Base-by-base conservation (phyloP, 129 eudicot genomes). In the Flaveria sonorensis region DNA sequence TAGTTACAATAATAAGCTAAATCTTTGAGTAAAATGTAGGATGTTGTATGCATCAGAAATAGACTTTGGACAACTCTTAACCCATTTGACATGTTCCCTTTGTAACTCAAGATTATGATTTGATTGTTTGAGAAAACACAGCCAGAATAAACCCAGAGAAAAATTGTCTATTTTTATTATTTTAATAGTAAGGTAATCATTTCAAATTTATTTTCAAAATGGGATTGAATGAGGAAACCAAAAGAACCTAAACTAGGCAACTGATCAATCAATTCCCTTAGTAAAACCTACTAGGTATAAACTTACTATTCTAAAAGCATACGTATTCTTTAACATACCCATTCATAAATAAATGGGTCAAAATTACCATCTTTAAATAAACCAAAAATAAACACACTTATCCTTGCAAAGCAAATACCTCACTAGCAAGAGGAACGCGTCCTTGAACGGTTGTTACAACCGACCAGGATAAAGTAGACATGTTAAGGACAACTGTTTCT, bases 401-500 rank as follows among this genome's bases (percentile, higher is more conserved):
- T 2, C 52, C 3, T 77, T 76, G 12, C 11, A 46, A 70, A 42
- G 26, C 8, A 81, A 79, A 63, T 86, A 95, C 99, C 99, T 95
- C 99, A 75, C 97, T 89, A 66, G 97, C 97, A 85, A 95, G 87
- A 47, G 99, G 96, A 80, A 79, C 93, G 77, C 97, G 95, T 19
- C 97, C 97, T 86, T 91, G 81, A 56, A 88, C 92, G 72, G 89
- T 86, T 36, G 97, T 95, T 50, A 95, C 95, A 75, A 92, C 85
- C 10, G 99, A 95, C 99, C 99, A 95, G 62, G 83, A 88, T 76
- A 95, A 86, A n/a, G 99, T 95, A 70, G 99, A 89, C 99, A 95
- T 95, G 85, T 95, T 95, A 28, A 95, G 94, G 81, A 89, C 99
- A 85, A 92, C 87, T 46, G 99, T 95, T 80, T 91, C 92, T 14